Evolutionary conservation across 345 rosid genomes (phyloP), one percentile per base, ranked within the genome.

Genomic region (Hibiscus tridactylites): DNA sequence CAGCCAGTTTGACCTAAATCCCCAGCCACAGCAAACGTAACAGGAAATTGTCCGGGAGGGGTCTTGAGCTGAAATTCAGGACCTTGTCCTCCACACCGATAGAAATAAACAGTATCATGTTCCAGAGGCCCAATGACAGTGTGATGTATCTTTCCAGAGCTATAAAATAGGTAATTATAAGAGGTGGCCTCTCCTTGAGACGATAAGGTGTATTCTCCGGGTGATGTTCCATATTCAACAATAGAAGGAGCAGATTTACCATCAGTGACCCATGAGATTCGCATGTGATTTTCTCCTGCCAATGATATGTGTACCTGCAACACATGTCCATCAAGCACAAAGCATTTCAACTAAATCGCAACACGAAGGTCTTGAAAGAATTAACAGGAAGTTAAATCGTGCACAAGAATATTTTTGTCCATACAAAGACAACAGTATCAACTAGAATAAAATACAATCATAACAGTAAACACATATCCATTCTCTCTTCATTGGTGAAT

Each of bases 1-100:
- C 98, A 95, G 59, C 90, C 98, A 56, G 96, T 87, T 82, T 92
- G 99, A 11, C 99, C 97, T 74, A 95, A 84, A 88, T 95, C 99
- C 65, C 94, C 98, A 17, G 91, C 98, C 71, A 95, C 94, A 1
- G 98, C 90, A 49, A 95, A 95, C 50, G 92, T 86, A 74, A 95
- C 70, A 0, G 99, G 99, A 74, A 92, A 79, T 75, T 82, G 79
- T 61, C 84, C 82, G 0, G 92, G 99, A 46, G 98, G 96, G 67
- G 94, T 90, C 83, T 86, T 95, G 42, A 95, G 79, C 83, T 95
- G 90, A 77, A 89, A 86, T 82, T 95, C 98, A 5, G 92, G 84
- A 71, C 91, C 98, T 76, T 72, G 85, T 69, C 89, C 91, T 31
- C 99, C 90, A 58, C 99, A 92, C 47, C 83, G 83, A 74, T 92